A percentile compares a stretch with the other conserved stretches of the same genome.
phyloP scores from a whole-genome alignment of 2,329 filamentous ascomycete species.

The Cytospora chrysosperma region DNA sequence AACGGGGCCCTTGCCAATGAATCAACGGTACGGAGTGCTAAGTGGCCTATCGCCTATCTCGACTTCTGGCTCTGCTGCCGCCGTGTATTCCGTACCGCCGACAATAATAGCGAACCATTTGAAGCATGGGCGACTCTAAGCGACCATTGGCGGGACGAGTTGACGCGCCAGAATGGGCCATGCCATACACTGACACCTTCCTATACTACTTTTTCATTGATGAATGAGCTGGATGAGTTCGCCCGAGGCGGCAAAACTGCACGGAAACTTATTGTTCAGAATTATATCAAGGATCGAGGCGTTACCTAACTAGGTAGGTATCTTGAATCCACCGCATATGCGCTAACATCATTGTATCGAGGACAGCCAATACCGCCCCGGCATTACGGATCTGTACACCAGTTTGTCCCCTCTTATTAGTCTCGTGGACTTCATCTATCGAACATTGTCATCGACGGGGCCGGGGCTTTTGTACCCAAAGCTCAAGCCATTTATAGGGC shows the following conservation, averaged over 20 bases:
- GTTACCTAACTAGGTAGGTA: too few species aligned
- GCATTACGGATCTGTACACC: neutral
- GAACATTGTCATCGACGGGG: conserved; percentile 19
- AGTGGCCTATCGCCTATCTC: too few species aligned
- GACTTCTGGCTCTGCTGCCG: neutral
- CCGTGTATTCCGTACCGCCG: conserved; percentile 3
- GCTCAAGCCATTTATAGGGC: neutral
- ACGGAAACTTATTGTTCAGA: neutral
- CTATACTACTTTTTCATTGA: neutral
- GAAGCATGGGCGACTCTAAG: neutral
- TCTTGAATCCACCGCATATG: too few species aligned
- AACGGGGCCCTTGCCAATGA: neutral
- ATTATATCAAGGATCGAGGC: neutral
- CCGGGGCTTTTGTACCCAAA: conserved; percentile 15
- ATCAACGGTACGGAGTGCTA: neutral
- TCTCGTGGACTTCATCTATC: conserved; percentile 9
- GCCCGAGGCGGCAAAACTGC: neutral
- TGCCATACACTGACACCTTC: neutral
- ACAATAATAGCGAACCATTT: conserved; percentile 14
- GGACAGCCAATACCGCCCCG: neutral
- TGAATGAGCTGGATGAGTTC: neutral
- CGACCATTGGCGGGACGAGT: conserved; percentile 12
- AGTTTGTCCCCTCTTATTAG: too few species aligned
- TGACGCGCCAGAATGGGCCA: conserved; percentile 16
- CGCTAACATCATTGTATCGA: neutral